Evolutionary conservation across 345 rosid species (phyloP).

Genomic region (Populus deltoides): DNA sequence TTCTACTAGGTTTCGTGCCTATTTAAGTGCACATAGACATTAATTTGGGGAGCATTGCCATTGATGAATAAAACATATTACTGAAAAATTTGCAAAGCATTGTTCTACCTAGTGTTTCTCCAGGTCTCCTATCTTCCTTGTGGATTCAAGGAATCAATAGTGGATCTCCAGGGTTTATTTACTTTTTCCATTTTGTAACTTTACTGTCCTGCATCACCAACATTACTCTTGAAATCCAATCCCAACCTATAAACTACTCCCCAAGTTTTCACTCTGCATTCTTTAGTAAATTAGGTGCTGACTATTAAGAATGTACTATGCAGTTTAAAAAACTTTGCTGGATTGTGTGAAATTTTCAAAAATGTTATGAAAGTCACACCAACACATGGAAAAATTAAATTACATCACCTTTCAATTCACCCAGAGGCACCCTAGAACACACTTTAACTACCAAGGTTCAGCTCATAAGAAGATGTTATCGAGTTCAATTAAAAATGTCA

Average conservation of each 20-base stretch:
- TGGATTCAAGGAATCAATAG: background rate
- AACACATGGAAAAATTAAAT: background rate
- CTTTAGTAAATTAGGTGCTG: background rate
- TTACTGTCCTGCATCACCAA: background rate
- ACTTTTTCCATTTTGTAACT: background rate
- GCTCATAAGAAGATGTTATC: background rate
- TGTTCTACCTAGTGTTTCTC: background rate
- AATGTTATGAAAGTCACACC: background rate
- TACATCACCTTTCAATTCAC: background rate
- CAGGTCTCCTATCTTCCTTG: background rate
- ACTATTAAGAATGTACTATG: background rate
- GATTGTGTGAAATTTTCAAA: background rate
- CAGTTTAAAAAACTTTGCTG: background rate
- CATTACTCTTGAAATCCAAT: background rate
- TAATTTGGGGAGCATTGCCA: background rate
- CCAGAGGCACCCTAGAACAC: background rate
- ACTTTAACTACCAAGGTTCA: background rate
- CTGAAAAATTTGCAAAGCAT: background rate
- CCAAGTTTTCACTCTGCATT: background rate
- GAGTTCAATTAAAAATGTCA: constrained; percentile 1
- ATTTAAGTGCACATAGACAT: background rate
- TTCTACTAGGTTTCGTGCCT: background rate
- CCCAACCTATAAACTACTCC: background rate
- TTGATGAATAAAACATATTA: background rate
- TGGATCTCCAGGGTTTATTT: background rate